Evolutionary conservation across 2,329 filamentous ascomycete species (phyloP), one percentile per base, ranked within the genome.

Genomic region (Akanthomyces muscarius): DNA sequence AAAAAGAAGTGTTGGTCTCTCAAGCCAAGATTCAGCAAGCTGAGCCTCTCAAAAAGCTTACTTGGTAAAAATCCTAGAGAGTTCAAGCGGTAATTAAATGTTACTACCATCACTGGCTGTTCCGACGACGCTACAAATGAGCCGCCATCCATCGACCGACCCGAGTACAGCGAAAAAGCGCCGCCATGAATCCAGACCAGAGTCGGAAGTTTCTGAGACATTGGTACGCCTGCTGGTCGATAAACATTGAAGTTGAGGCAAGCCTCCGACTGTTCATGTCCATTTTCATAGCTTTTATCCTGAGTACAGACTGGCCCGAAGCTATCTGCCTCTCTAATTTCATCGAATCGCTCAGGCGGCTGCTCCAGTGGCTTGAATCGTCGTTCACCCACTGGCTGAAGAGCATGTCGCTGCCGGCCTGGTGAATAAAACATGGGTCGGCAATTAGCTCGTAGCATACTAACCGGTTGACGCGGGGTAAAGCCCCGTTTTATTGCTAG

Each of bases 1-100:
- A 87, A 70, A 2, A 81, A 78, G 4, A 79, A 78, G 16, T 78
- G 75, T 66, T 85, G 82, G 63, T 86, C 83, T 3, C 81, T 72
- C 0, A 86, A 70, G 0, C 83, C 84, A 0, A 80, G 79, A 63
- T 87, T 87, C 10, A 83, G 62, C 21, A 78, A 59, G 0, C 71
- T 73, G 2, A 69, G 68, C 0, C 74, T 71, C 36, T 78, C 75
- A 8, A 75, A 68, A 23, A 76, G 60, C 25, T 41, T 77, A 66
- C 64, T 84, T 0, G 82, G 82, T 13, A 84, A 74, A 16, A 69
- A 74, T 0, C 80, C 80, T 0, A 81, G 69, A 7, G 66, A 74
- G 51, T 63, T 74, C 65, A 66, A 47, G 3, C 79, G 76, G 63
- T 81, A 81, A 65, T 81, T 79, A 36, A 81, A 69, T 16, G 74